phyloP scores from a whole-genome alignment of 2,329 filamentous ascomycete genomes.

The Pseudonectria buxi region DNA sequence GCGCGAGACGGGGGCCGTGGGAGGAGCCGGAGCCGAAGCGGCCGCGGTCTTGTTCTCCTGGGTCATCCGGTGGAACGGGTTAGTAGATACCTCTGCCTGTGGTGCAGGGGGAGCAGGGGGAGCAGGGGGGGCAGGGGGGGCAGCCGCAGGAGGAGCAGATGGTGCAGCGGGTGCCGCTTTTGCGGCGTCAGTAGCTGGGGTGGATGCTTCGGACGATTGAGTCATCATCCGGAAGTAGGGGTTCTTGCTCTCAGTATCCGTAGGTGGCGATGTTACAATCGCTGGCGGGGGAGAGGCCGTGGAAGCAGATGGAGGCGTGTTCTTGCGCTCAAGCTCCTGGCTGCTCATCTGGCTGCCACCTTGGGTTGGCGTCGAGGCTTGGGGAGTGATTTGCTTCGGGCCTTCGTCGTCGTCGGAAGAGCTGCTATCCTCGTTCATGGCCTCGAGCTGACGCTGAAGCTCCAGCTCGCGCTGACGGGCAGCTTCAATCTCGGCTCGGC shows the following conservation, averaged over 20 bases:
- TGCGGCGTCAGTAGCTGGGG: constrained; percentile 25
- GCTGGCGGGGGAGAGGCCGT: constrained; percentile 44
- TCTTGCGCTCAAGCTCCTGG: constrained; percentile 48
- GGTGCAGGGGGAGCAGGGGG: constrained; percentile 29
- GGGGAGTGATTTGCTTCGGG: constrained; percentile 60
- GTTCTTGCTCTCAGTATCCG: constrained; percentile 78
- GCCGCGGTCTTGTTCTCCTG: constrained; percentile 49
- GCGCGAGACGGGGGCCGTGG: constrained; percentile 46
- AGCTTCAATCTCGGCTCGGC: constrained; percentile 86
- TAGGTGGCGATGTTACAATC: constrained; percentile 46
- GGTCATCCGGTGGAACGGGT: constrained; percentile 87
- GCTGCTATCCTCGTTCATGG: constrained; percentile 64
- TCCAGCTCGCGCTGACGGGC: constrained; percentile 86
- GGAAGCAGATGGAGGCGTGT: constrained; percentile 43
- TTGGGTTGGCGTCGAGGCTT: constrained; percentile 52
- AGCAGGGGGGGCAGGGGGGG: constrained; percentile 31
- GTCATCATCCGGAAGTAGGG: constrained; percentile 90
- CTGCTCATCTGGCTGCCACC: constrained; percentile 45
- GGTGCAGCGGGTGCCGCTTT: constrained; percentile 37
- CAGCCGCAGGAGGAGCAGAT: constrained; percentile 37
- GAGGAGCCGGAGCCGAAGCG: constrained; percentile 32
- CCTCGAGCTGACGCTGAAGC: constrained; percentile 78
- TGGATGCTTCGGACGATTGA: constrained; percentile 44
- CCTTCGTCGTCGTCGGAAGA: constrained; percentile 78
- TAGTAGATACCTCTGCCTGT: constrained; percentile 65